These are phyloP conservation scores for Psilocybe cubensis DNA, from an alignment of 768 basidiomycete species.

Conservation along the genomic window DNA sequence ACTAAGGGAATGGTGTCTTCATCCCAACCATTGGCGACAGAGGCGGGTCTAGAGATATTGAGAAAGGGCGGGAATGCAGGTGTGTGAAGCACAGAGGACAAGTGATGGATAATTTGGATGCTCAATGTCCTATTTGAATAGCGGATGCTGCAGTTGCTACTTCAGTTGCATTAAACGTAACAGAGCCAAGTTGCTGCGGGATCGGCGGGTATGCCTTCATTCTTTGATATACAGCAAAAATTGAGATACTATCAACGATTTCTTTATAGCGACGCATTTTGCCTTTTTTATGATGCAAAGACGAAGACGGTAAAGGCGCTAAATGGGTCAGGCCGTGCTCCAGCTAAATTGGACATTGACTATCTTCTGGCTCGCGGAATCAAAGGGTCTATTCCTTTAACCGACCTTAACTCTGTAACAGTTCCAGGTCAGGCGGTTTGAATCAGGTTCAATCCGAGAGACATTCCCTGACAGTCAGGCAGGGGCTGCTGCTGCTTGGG, in stretches of 20 bases:
- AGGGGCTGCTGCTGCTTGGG: constrained; percentile 96
- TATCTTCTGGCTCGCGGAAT: constrained; percentile 73
- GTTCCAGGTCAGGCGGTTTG: constrained; percentile 58
- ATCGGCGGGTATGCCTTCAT: constrained; percentile 73
- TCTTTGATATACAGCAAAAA: constrained; percentile 12
- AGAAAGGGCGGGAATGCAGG: constrained; percentile 96
- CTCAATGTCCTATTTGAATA: constrained; percentile 25
- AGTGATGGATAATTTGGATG: constrained; percentile 10
- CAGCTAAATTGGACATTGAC: constrained; percentile 76
- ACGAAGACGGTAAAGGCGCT: constrained; percentile 83
- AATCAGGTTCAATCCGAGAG: too few species aligned
- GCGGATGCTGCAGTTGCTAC: constrained; percentile 95
- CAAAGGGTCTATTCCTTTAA: constrained; percentile 72
- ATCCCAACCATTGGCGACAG: constrained; percentile 89
- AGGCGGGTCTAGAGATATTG: constrained; percentile 91
- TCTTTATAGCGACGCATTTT: constrained; percentile 77
- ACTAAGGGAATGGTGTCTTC: constrained; percentile 88
- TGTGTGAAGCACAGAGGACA: constrained; percentile 26
- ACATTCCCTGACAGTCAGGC: neutral
- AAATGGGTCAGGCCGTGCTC: constrained; percentile 92
- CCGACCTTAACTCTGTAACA: constrained; percentile 89
- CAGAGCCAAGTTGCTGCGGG: constrained; percentile 88
- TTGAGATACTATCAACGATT: constrained; percentile 4
- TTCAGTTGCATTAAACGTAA: constrained; percentile 90
- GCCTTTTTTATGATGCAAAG: constrained; percentile 88